Percentiles rank a stretch among this genome's conserved stretches.
Conservation (phyloP, 2,329 filamentous ascomycete genomes). For the Cadophora malorum region DNA sequence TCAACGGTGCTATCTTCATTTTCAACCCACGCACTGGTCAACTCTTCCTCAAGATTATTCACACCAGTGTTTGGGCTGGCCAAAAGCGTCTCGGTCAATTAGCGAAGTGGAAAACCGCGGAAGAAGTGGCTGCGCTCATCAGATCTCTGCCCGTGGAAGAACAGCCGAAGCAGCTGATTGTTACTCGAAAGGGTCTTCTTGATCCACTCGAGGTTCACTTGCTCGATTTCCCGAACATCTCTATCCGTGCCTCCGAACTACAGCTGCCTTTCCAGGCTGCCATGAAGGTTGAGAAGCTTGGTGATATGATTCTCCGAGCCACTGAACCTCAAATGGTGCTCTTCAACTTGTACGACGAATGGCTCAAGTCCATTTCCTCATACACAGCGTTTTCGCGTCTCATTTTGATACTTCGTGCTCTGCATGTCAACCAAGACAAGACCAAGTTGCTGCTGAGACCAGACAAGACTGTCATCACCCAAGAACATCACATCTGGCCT, state of each 20-base stretch:
- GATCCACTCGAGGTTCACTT: slow-evolving; percentile 97
- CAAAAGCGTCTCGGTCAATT: slow-evolving; percentile 98
- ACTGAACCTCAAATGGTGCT: slow-evolving; percentile 99
- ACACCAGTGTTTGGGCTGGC: slow-evolving; percentile 98
- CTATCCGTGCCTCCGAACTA: slow-evolving; percentile 94
- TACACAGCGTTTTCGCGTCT: slow-evolving; percentile 98
- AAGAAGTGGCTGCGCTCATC: slow-evolving; percentile 98
- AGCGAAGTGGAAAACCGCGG: slow-evolving; percentile 99
- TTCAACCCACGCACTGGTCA: slow-evolving; percentile 99
- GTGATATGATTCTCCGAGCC: slow-evolving; percentile 97
- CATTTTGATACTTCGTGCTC: slow-evolving; percentile 88
- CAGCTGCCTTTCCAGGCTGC: slow-evolving; percentile 98
- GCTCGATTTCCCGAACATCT: slow-evolving; percentile 98
- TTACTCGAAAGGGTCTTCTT: slow-evolving; percentile 94
- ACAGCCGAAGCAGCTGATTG: slow-evolving; percentile 97
- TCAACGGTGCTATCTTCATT: slow-evolving; percentile 99
- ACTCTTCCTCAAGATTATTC: slow-evolving; percentile 98
- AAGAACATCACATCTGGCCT: slow-evolving; percentile 99
- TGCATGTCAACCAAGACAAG: slow-evolving; percentile 98
- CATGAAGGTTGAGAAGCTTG: slow-evolving; percentile 99
- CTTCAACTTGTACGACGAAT: slow-evolving; percentile 98
- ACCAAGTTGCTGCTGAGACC: slow-evolving; percentile 94
- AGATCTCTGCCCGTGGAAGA: slow-evolving; percentile 95
- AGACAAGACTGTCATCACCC: slow-evolving; percentile 97
- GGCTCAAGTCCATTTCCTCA: slow-evolving; percentile 97